Base-by-base conservation (phyloP, 2,329 filamentous ascomycete genomes). In the Botryosphaeria dothidea region DNA sequence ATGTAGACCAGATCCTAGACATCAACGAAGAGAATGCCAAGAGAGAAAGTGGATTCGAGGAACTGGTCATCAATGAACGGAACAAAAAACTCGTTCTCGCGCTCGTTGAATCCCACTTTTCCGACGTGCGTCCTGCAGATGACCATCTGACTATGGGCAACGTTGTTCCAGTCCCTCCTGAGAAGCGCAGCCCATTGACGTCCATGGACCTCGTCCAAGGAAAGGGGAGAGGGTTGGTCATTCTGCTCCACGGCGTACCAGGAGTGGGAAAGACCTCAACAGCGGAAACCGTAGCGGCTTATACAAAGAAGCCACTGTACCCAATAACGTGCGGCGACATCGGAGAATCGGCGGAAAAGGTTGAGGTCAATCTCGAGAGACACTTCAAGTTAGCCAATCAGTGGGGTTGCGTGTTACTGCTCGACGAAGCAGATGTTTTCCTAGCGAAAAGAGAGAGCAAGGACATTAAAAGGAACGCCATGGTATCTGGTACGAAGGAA, bases 271-370 rank as follows among this genome's bases (percentile, higher is more conserved):
- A 67, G 25, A 67, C 66, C 5, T 69, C 73, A 27, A 78, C 76
- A 5, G 75, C 71, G 6, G 74, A 78, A 62, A 69, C 69, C 46
- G 71, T 72, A n/a, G 69, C 71, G 17, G 73, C 76, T 41, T 64
- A 69, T 46, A 67, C 71, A 41, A 68, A 71, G 25, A 67, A 68
- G 6, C 75, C 74, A 3, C 69, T 74, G 6, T 74, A 74, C 49
- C 64, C 67, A 29, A 66, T 74, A 21, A 68, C 68, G 17, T 51
- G 27, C n/a, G 65, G 65, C 2, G 43, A 61, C 4, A 51, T 66
- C 23, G 65, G 62, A 5, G 25, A 38, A 2, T 13, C 15, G 2
- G n/a, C 41, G 6, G 19, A 36, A 5, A 11, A 38, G 11, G 31
- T 61, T 7, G 48, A 36, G 8, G 7, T 34, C 15, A 43, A 21